Conservation (phyloP, 345 rosid genomes). For the Cardamine occulta region DNA sequence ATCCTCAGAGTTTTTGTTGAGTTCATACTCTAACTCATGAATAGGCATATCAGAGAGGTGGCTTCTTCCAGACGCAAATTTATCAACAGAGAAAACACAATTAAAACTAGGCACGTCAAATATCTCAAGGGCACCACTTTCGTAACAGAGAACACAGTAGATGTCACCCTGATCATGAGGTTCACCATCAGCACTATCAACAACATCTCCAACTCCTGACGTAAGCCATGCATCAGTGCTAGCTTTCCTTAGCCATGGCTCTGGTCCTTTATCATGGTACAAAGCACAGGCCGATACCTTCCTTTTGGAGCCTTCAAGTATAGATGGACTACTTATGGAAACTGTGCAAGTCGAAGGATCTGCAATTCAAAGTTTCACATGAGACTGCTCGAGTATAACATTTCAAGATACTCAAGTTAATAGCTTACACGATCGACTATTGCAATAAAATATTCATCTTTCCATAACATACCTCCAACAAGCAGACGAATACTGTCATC, state of each 20-base stretch:
- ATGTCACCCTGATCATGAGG: slow-evolving; percentile 88
- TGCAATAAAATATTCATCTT: slow-evolving; percentile 22
- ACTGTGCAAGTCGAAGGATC: slow-evolving; percentile 87
- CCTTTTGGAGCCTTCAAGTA: slow-evolving; percentile 67
- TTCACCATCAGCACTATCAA: slow-evolving; percentile 88
- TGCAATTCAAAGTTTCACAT: slow-evolving; percentile 51
- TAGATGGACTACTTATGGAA: slow-evolving; percentile 67
- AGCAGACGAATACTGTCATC: slow-evolving; percentile 89
- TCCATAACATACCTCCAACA: slow-evolving; percentile 73
- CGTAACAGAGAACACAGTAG: slow-evolving; percentile 90
- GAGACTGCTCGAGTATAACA: slow-evolving; percentile 28
- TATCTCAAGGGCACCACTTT: slow-evolving; percentile 81
- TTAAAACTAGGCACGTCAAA: slow-evolving; percentile 90
- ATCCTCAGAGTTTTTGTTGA: slow-evolving; percentile 54
- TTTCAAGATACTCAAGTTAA: slow-evolving; percentile 20
- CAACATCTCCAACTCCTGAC: slow-evolving; percentile 79
- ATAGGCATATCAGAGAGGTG: slow-evolving; percentile 67
- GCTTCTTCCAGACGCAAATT: slow-evolving; percentile 78
- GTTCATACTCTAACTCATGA: slow-evolving; percentile 56
- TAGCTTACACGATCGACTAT: slow-evolving; percentile 17
- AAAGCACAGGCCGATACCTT: slow-evolving; percentile 83
- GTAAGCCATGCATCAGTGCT: slow-evolving; percentile 98
- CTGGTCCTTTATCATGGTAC: slow-evolving; percentile 94
- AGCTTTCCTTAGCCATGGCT: slow-evolving; percentile 95
- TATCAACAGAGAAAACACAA: slow-evolving; percentile 83